Conservation (phyloP, 108 stramenopile genomes). For the Mediolabrus comicus region DNA sequence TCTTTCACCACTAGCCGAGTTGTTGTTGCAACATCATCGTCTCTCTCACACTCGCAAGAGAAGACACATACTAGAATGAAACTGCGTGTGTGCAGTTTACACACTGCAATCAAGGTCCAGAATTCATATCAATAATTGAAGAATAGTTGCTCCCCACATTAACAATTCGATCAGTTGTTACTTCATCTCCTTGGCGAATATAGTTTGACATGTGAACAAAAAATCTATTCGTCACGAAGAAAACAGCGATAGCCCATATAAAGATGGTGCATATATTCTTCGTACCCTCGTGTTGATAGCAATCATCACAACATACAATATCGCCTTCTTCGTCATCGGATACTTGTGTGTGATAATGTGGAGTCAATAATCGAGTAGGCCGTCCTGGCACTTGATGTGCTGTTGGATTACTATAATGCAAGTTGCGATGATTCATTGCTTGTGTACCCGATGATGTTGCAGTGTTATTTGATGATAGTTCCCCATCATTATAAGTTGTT, state of each 20-base stretch:
- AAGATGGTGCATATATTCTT: constrained; percentile 43
- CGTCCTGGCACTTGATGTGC: background rate
- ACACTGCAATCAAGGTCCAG: too few species aligned
- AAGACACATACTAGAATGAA: too few species aligned
- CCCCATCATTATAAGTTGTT: too few species aligned
- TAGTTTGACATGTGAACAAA: constrained; percentile 29
- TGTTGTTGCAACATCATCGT: too few species aligned
- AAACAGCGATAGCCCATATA: constrained; percentile 30
- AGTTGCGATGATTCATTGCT: background rate
- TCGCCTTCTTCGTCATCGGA: constrained; percentile 27
- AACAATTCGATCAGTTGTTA: background rate
- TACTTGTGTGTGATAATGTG: background rate
- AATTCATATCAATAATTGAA: too few species aligned
- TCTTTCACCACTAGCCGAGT: too few species aligned
- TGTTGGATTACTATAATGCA: too few species aligned
- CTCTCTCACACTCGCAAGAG: too few species aligned
- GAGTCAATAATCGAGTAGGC: background rate
- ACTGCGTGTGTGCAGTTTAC: too few species aligned
- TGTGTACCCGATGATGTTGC: too few species aligned
- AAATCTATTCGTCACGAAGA: constrained; percentile 32
- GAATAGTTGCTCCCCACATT: background rate
- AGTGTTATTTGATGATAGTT: too few species aligned
- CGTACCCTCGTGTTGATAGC: constrained; percentile 26
- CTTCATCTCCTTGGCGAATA: constrained; percentile 1
- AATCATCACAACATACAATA: constrained; percentile 26